Base-by-base conservation (phyloP, 306 rosid genomes). In the Trifolium subterraneum region DNA sequence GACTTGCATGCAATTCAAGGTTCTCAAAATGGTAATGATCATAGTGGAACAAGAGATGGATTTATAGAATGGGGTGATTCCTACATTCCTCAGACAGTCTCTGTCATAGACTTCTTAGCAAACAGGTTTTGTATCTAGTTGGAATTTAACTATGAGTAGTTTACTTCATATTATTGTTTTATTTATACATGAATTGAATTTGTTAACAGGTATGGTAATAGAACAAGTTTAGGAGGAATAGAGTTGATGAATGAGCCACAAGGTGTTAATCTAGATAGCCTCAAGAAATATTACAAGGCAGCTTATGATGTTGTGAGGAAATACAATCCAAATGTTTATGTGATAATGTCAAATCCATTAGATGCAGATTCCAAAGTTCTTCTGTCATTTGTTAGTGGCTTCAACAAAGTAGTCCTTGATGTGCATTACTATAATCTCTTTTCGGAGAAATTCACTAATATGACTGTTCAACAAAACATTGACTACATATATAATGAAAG, bases 21-120 rank as follows among this genome's bases (percentile, higher is more conserved):
- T 48, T 88, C 93, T 7, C 93, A 86, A 59, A 88, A 88, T 58
- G 90, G 85, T 20, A 62, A 75, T 10, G 78, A 78, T 0, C 87
- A 82, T 58, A 88, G 93, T 38, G 93, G 66, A 6, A 2, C 93
- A 50, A 82, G 90, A 78, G 93, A 88, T 70, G 86, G 87, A 23
- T 76, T 47, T 22, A 15, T 0, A 5, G 86, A 84, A 76, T 88
- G 88, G 87, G 93, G 86, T 55, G 83, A 76, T 76, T 78, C 86
- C 2, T 33, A 80, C 44, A 82, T 84, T 60, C 61, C 58, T 10
- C 81, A 82, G 9, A 84, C 90, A 0, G 83, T 88, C 8, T 50
- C 64, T n/a, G 86, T 80, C 68, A 86, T 86, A 59, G 87, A 88
- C 27, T 86, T 84, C 65, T 38, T 88, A 73, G 88, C 86, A 16